phyloP scores from a whole-genome alignment of 371 early-diverging fungal species.

The Syncephalis plumigaleata region DNA sequence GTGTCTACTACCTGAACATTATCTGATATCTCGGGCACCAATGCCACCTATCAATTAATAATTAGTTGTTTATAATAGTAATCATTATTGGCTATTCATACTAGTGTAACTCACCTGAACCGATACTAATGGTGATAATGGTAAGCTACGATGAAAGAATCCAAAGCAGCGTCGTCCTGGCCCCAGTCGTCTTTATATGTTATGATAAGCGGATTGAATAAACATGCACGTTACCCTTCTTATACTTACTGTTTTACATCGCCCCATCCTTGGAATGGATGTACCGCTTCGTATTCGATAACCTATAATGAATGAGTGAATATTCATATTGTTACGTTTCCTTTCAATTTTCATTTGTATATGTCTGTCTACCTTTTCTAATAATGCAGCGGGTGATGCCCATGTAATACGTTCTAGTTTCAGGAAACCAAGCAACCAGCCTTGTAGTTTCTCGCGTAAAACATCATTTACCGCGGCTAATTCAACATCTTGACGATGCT shows the following conservation, averaged over 20 bases:
- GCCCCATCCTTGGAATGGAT: conserved; percentile 50
- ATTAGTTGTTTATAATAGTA: no score
- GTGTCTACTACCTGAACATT: conserved; percentile 33
- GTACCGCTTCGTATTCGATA: conserved; percentile 65
- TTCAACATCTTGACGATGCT: conserved; percentile 5
- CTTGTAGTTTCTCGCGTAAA: conserved; percentile 36
- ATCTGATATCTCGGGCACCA: conserved; percentile 28
- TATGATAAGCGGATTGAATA: neutral
- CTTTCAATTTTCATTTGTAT: no score
- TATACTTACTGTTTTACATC: conserved; percentile 44
- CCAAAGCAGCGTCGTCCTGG: conserved; percentile 61
- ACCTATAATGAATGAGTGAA: conserved; percentile 18
- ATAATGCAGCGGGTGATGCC: conserved; percentile 48
- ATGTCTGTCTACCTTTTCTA: conserved; percentile 72
- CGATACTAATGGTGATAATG: conserved; percentile 63
- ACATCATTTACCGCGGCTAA: conserved; percentile 31
- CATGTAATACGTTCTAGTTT: conserved; percentile 61
- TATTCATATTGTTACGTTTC: no score
- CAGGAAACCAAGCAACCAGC: conserved; percentile 44
- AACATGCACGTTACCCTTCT: neutral
- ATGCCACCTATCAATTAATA: conserved; percentile 22
- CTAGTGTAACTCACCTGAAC: conserved; percentile 21
- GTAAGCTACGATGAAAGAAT: conserved; percentile 52
- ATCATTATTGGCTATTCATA: no score
- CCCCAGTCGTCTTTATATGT: conserved; percentile 29